Evolutionary conservation across 2,329 filamentous ascomycete species (phyloP), one percentile per base, ranked within the genome.

Genomic region (Fusarium falciforme): DNA sequence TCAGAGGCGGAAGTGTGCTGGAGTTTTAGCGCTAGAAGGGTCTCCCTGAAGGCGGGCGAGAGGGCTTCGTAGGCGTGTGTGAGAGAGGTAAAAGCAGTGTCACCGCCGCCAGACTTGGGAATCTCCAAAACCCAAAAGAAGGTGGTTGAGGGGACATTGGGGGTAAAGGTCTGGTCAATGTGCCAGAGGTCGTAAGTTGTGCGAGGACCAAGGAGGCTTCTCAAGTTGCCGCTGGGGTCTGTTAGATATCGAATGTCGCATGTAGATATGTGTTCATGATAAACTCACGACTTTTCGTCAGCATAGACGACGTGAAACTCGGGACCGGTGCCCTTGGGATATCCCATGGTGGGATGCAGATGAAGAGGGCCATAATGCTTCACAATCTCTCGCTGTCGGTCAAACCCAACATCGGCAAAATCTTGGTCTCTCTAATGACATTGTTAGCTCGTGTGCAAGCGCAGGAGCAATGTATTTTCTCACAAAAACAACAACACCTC

Each of bases 111-210:
- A 0, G 76, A 75, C 8, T 68, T 66, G 0, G 80, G 80, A 0
- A 70, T 76, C 20, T 82, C 80, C 1, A 82, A 79, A 4, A 81
- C 78, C 78, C 80, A 81, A 69, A 82, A 81, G 66, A 82, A 81
- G 1, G 77, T 81, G 2, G 80, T 81, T 2, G 78, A 80, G 0
- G 80, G 80, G 0, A 78, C 70, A 4, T 82, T 80, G 0, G 79
- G 72, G 0, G 79, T 81, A n/a, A 81, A 80, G 0, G 79, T 80
- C n/a, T 82, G 80, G 42, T 82, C 80, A 0, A 81, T 68, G 16
- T 82, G 79, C 80, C 80, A 82, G 1, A 81, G 76, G 9, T 81
- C 79, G 9, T 80, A 81, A 1, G 73, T 74, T 1, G 78, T 77
- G 2, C 74, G 67, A 14, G 75, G 73, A 0, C 80, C 79, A 0